These are phyloP conservation scores for Dioszegia crocea DNA, from an alignment of 768 basidiomycete species.

Conservation along the genomic window DNA sequence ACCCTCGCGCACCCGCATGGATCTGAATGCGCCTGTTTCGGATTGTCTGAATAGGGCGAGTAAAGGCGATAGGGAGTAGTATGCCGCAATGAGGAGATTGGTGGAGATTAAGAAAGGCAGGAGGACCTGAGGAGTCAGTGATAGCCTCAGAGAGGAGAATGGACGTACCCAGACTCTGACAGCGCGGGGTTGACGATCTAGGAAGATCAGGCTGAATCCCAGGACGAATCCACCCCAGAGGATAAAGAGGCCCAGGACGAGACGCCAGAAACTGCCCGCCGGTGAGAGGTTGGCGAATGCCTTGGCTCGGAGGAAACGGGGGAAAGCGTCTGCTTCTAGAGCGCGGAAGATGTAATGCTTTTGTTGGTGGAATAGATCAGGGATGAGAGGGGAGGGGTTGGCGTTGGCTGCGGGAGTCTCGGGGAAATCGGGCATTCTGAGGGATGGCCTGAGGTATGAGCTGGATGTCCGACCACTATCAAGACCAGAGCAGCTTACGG, in stretches of 20 bases:
- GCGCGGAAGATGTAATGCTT: constrained; percentile 96
- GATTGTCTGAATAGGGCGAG: constrained; percentile 89
- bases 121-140: constrained; percentile 53
- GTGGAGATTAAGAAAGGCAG: constrained; percentile 85
- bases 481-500: constrained; percentile 56
- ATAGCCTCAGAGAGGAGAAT: background rate
- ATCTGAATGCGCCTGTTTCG: constrained; percentile 95
- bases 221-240: constrained; percentile 94
- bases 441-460: constrained; percentile 56
- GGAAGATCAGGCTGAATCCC: constrained; percentile 86
- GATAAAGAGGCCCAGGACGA: constrained; percentile 74
- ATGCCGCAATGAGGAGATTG: constrained; percentile 87
- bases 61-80: constrained; percentile 94
- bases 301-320: constrained; percentile 86
- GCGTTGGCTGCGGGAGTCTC: constrained; percentile 58
- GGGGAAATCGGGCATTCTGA: constrained; percentile 88
- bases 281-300: constrained; percentile 98
- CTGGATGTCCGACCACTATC: background rate
- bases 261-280: constrained; percentile 76
- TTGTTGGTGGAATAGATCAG: constrained; percentile 94
- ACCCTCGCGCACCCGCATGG: constrained; percentile 82
- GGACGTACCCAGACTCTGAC: constrained; percentile 87
- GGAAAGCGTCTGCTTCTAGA: constrained; percentile 71
- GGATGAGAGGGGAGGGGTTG: constrained; percentile 61
- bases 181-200: constrained; percentile 86